These are phyloP conservation scores for Chaetothyriales sp. DNA, from an alignment of 2,329 filamentous ascomycete species.

Conservation along the genomic window DNA sequence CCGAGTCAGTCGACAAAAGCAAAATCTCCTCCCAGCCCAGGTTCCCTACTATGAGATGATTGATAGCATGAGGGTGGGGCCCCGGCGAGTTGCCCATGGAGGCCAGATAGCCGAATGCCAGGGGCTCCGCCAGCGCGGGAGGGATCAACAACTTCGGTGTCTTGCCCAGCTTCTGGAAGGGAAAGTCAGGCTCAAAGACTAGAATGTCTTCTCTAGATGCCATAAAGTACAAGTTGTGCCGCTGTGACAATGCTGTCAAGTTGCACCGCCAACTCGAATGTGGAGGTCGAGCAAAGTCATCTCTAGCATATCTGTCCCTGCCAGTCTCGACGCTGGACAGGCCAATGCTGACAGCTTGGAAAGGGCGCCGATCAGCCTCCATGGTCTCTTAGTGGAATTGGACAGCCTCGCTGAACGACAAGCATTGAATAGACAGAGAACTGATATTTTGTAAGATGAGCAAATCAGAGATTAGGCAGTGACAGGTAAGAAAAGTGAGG, in stretches of 20 bases:
- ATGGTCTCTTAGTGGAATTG: constrained; percentile 4
- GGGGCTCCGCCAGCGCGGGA: constrained; percentile 27
- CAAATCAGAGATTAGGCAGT: neutral
- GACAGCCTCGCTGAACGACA: constrained; percentile 4
- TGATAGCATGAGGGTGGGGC: constrained; percentile 46
- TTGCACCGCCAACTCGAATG: constrained; percentile 32
- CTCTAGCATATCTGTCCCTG: constrained; percentile 22
- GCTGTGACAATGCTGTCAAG: constrained; percentile 34
- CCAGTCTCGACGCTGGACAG: constrained; percentile 22
- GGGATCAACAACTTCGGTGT: constrained; percentile 30
- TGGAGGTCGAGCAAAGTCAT: constrained; percentile 18
- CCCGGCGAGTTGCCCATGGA: neutral
- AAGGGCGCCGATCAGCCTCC: constrained; percentile 12
- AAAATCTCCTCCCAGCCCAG: constrained; percentile 58
- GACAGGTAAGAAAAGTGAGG: neutral
- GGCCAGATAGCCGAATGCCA: constrained; percentile 43
- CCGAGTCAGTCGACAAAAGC: constrained; percentile 56
- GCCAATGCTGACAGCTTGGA: constrained; percentile 4
- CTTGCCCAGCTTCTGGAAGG: constrained; percentile 26
- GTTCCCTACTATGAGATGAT: constrained; percentile 55
- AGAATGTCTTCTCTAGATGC: constrained; percentile 29
- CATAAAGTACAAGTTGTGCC: constrained; percentile 34
- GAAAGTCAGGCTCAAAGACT: constrained; percentile 32
- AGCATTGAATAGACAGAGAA: constrained; percentile 3
- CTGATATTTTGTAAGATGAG: neutral